These are phyloP conservation scores for Gelatoporia subvermispora DNA, from an alignment of 768 basidiomycete genomes.

Conservation along the genomic window DNA sequence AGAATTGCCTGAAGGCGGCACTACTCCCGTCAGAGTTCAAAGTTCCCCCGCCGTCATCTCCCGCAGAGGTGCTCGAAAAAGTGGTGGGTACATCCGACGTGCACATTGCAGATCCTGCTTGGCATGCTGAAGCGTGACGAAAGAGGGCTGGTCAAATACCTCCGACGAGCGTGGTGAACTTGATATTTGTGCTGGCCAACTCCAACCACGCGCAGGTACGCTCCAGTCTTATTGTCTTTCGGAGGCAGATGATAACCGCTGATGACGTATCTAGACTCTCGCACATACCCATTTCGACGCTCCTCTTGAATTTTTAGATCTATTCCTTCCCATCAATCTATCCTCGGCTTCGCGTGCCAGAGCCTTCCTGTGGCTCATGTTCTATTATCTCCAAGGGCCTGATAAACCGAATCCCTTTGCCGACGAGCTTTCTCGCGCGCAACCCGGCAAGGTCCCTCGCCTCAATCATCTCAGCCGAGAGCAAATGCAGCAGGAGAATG, in stretches of 20 bases:
- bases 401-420: constrained; percentile 69
- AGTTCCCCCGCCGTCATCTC: constrained; percentile 62
- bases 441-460: constrained; percentile 62
- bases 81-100: constrained; percentile 55
- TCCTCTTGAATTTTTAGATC: constrained; percentile 70
- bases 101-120: background rate
- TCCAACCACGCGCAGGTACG: constrained; percentile 62
- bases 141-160: constrained; percentile 61
- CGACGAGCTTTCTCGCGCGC: constrained; percentile 52
- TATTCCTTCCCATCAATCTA: constrained; percentile 75
- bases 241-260: background rate
- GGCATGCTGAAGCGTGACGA: background rate
- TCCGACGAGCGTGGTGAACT: constrained; percentile 81
- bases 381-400: constrained; percentile 71
- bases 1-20: constrained; percentile 83
- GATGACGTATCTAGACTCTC: constrained; percentile 24
- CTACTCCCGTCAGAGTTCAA: constrained; percentile 66
- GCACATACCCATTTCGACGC: constrained; percentile 67
- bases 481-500: constrained; percentile 62
- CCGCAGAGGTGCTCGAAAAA: constrained; percentile 67
- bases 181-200: constrained; percentile 78
- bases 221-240: background rate
- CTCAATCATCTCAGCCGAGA: constrained; percentile 50
- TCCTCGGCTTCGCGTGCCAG: constrained; percentile 69
- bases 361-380: constrained; percentile 82